A percentile compares a stretch with the other conserved stretches of the same genome.
These are phyloP conservation scores for Coccomyxa subellipsoidea DNA, from an alignment of 163 green algal species.

Conservation along the genomic window DNA sequence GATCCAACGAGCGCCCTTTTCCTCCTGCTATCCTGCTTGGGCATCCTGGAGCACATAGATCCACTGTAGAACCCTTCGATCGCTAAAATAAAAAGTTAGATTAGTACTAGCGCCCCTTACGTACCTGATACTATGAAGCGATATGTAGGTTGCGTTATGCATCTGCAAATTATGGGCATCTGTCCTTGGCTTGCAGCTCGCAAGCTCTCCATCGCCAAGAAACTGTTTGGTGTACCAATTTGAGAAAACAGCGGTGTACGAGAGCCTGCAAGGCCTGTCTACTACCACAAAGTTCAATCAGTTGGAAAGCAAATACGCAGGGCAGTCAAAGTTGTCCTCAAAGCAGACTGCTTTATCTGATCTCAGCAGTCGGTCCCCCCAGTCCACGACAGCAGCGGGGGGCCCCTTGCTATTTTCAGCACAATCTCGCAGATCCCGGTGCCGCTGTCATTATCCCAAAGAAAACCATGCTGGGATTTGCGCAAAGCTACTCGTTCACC, in stretches of 20 bases:
- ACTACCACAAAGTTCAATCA: too few species aligned
- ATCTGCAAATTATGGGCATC: background rate
- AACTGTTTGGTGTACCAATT: too few species aligned
- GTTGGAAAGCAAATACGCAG: too few species aligned
- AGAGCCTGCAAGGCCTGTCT: too few species aligned
- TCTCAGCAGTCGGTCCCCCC: background rate
- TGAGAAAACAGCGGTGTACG: too few species aligned
- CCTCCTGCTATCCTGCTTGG: background rate
- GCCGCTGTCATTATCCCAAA: background rate
- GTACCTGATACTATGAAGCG: background rate
- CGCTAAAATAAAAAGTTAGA: background rate
- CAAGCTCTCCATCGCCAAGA: background rate
- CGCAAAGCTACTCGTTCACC: too few species aligned
- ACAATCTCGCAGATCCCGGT: constrained; percentile 10
- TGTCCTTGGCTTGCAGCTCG: background rate
- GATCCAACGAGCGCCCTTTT: background rate
- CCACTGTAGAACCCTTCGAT: too few species aligned
- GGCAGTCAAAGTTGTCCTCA: too few species aligned
- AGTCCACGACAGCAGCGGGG: background rate
- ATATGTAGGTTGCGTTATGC: background rate
- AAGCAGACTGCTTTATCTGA: background rate
- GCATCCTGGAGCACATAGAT: background rate
- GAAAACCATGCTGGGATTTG: too few species aligned
- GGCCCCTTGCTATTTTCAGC: constrained; percentile 10
- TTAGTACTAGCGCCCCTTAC: background rate